Evolutionary conservation across 2,329 filamentous ascomycete species (phyloP).

Genomic region (Fusarium graminum): DNA sequence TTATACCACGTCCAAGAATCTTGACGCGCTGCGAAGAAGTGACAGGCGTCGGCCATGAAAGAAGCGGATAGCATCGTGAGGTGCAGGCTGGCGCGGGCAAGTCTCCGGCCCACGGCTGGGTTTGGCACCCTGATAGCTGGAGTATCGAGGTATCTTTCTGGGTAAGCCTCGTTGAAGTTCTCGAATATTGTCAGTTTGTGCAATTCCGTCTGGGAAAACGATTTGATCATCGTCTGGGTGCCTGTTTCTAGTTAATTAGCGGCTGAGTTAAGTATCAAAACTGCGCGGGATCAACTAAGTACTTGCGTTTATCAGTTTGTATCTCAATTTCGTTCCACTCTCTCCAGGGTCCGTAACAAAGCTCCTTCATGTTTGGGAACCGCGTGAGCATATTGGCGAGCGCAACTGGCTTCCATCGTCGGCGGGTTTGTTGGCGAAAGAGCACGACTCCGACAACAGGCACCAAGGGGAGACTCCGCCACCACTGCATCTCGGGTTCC

Average conservation of each 20-base stretch:
- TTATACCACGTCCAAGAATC: slow-evolving; percentile 49
- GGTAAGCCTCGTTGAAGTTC: slow-evolving; percentile 53
- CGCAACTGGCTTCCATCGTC: slow-evolving; percentile 52
- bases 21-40: slow-evolving; percentile 50
- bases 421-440: slow-evolving; percentile 55
- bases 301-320: slow-evolving; percentile 51
- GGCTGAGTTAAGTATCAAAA: slow-evolving; percentile 24
- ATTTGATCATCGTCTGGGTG: slow-evolving; percentile 48
- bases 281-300: slow-evolving; percentile 21
- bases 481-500: slow-evolving; percentile 51
- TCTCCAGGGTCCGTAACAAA: slow-evolving; percentile 57
- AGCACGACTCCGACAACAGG: slow-evolving; percentile 52
- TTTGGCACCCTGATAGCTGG: slow-evolving; percentile 42
- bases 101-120: slow-evolving; percentile 45
- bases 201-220: slow-evolving; percentile 44
- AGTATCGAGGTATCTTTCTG: slow-evolving; percentile 28
- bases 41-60: slow-evolving; percentile 51
- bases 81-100: slow-evolving; percentile 50
- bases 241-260: slow-evolving; percentile 43
- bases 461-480: slow-evolving; percentile 52
- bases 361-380: slow-evolving; percentile 54
- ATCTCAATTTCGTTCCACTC: slow-evolving; percentile 44
- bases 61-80: slow-evolving; percentile 51
- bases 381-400: slow-evolving; percentile 53
- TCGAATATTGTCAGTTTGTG: slow-evolving; percentile 53